Evolutionary conservation across 768 basidiomycete genomes (phyloP).

Genomic region (Suillus spraguei): DNA sequence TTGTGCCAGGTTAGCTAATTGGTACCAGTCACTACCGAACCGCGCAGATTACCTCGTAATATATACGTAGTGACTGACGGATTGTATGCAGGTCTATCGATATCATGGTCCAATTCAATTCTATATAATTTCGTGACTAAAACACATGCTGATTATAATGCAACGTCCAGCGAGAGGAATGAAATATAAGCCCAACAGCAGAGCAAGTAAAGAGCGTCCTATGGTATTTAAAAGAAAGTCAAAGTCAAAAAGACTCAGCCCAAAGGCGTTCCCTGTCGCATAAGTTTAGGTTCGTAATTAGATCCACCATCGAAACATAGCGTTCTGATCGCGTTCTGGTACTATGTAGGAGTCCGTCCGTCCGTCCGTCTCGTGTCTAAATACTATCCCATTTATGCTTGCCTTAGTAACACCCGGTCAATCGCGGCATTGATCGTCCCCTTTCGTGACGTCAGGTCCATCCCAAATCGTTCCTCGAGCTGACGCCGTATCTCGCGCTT

Average conservation of each 20-base stretch:
- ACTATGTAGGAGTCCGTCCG: conserved; percentile 4
- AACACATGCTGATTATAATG: conserved; percentile 12
- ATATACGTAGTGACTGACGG: too few species aligned
- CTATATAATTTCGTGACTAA: conserved; percentile 8
- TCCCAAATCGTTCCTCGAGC: conserved; percentile 81
- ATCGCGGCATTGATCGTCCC: conserved; percentile 76
- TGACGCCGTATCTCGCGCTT: conserved; percentile 88
- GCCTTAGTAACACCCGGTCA: conserved; percentile 66
- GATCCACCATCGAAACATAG: conserved; percentile 13
- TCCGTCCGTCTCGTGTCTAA: conserved; percentile 7
- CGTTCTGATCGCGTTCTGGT: conserved; percentile 8
- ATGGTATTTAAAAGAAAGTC: conserved; percentile 6
- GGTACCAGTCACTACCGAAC: too few species aligned
- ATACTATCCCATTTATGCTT: conserved; percentile 27
- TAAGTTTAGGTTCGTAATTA: conserved; percentile 10
- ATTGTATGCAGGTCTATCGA: too few species aligned
- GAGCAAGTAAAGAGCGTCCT: conserved; percentile 13
- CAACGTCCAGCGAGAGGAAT: conserved; percentile 10
- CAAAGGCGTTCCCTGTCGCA: conserved; percentile 3
- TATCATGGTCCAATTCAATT: background rate
- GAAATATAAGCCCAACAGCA: conserved; percentile 7
- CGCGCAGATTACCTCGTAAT: too few species aligned
- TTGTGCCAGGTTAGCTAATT: too few species aligned
- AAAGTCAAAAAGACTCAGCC: background rate
- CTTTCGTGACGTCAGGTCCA: conserved; percentile 75